Evolutionary conservation across 441 rosid species (phyloP), one percentile per base, ranked within the genome.

Genomic region (Gossypium davidsonii): DNA sequence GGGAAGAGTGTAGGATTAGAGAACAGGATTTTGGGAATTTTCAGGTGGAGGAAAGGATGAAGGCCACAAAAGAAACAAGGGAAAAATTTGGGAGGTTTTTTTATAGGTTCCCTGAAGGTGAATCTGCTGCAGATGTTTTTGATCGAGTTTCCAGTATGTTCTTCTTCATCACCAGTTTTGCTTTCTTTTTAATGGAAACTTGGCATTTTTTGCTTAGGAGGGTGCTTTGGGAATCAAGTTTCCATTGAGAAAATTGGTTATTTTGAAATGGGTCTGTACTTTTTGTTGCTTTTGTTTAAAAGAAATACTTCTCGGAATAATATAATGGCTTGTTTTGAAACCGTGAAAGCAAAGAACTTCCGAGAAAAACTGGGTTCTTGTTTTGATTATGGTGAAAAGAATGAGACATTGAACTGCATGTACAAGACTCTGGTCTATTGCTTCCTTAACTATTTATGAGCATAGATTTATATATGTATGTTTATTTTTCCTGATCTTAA

Each of bases 21-120:
- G 99, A 95, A 68, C 98, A 95, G 79, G 99, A 95, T 79, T 95
- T 95, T 69, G 99, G 98, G 73, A 95, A 95, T 73, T 95, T 95
- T 18, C 98, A 95, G 90, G 92, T 92, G 1, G 76, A 77, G 74
- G 99, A 92, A 81, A 75, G 96, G 66, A 95, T 95, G 98, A 83
- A 82, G 74, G 81, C 52, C 37, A 83, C 90, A 20, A 92, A 91
- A 72, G 88, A 85, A 84, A 82, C 85, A 0, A 78, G 98, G 72
- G 90, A 88, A 78, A 79, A 85, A 26, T 95, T 91, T 75, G 99
- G 97, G 2, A 79, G 98, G 25, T 95, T 95, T 74, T 95, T 85
- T 60, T 92, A 89, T 71, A 85, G 99, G 26, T 94, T 92, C 66
- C 98, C 96, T 21, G 99, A 92, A 73, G 99, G 98, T 12, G 98